phyloP scores from a whole-genome alignment of 257 asterid genomes.

The Eustoma russellianum region DNA sequence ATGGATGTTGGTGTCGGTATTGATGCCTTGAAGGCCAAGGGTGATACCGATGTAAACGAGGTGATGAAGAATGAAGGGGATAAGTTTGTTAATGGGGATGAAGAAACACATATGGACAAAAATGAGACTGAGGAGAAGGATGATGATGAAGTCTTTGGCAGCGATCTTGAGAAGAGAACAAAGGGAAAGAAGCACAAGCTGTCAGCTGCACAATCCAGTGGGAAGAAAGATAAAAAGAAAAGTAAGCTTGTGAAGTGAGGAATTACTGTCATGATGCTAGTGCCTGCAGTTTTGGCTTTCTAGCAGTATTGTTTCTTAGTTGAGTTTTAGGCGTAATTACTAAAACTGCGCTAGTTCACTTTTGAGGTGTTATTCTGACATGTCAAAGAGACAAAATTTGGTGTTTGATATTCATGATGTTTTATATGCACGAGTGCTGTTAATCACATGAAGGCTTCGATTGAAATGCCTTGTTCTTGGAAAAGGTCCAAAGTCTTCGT shows the following conservation, averaged over 20 bases:
- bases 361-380: background rate
- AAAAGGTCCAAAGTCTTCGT: background rate
- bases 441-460: background rate
- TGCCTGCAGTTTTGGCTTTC: constrained; percentile 1
- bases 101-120: too few relatives aligned
- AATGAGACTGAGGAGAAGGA: constrained; percentile 8
- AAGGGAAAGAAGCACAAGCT: constrained; percentile 10
- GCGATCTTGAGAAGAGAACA: constrained; percentile 6
- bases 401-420: background rate
- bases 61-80: constrained; percentile 8
- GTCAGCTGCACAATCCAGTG: constrained; percentile 3
- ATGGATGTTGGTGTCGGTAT: too few relatives aligned
- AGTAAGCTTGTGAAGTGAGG: constrained; percentile 15
- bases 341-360: background rate
- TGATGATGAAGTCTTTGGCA: background rate
- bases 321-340: background rate
- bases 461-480: background rate
- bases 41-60: constrained; percentile 14
- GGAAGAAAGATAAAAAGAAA: constrained; percentile 23
- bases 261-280: background rate
- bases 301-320: constrained; percentile 1
- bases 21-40: constrained; percentile 36
- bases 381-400: background rate
- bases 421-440: background rate
- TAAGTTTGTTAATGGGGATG: background rate